Evolutionary conservation across 495 filamentous ascomycete genomes (phyloP).

Genomic region (Annulohypoxylon moriforme): DNA sequence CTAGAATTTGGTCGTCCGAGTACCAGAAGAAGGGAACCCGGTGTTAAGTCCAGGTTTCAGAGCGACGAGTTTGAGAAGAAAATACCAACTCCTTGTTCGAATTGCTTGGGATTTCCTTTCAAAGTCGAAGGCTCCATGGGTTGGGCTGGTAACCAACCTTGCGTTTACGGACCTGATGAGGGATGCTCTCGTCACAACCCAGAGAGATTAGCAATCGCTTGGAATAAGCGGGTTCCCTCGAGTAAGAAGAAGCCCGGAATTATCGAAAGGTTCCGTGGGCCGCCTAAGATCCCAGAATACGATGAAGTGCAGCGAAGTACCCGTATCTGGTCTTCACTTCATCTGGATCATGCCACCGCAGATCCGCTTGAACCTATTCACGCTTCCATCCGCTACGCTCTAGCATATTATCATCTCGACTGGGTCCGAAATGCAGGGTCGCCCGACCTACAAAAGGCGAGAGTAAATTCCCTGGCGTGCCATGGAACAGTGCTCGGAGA

Average conservation of each 20-base stretch:
- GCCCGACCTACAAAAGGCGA: not conserved
- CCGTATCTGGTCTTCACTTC: conserved; percentile 28
- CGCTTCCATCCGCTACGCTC: conserved; percentile 38
- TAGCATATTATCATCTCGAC: conserved; percentile 46
- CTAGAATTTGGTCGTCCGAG: not conserved
- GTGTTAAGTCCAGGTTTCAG: not conserved
- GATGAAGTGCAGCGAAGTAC: conserved; percentile 21
- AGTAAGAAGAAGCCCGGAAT: conserved; percentile 26
- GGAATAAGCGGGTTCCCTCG: conserved; percentile 35
- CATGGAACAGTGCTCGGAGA: conserved; percentile 23
- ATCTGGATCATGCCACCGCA: conserved; percentile 17
- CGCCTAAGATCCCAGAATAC: not conserved
- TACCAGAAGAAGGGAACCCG: not conserved
- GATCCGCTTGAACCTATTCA: conserved; percentile 41
- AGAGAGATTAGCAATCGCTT: conserved; percentile 29
- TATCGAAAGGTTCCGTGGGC: conserved; percentile 1
- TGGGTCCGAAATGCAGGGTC: conserved; percentile 24
- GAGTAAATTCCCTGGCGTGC: conserved; percentile 12
- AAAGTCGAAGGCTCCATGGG: conserved; percentile 19
- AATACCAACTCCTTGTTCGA: not conserved
- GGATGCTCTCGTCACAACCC: conserved; percentile 49
- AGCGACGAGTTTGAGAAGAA: not conserved
- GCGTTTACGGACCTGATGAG: conserved; percentile 43
- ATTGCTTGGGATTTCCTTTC: conserved; percentile 13
- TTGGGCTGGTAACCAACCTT: conserved; percentile 49